Evolutionary conservation across 2,329 filamentous ascomycete species (phyloP).

Genomic region (Ceratocystis huliohia): DNA sequence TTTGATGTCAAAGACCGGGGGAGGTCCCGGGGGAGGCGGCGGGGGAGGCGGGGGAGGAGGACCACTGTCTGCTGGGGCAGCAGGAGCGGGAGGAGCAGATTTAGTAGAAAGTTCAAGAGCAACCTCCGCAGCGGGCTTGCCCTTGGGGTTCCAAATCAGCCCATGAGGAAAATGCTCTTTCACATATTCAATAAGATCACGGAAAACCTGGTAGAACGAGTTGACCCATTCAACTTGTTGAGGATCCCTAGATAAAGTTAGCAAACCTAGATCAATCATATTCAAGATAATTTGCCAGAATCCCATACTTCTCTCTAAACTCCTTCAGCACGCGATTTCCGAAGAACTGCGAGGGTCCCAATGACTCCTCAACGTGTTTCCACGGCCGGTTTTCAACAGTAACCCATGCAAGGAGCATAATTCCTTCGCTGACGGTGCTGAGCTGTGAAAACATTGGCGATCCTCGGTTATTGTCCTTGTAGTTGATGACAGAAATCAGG

Average conservation of each 20-base stretch:
- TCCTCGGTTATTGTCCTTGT: constrained; percentile 69
- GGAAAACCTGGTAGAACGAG: constrained; percentile 84
- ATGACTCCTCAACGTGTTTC: constrained; percentile 72
- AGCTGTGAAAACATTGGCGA: constrained; percentile 68
- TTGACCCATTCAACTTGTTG: constrained; percentile 81
- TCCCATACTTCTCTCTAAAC: constrained; percentile 54
- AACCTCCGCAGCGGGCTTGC: constrained; percentile 58
- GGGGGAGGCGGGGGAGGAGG: constrained; percentile 44
- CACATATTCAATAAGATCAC: constrained; percentile 68
- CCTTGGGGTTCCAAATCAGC: constrained; percentile 73
- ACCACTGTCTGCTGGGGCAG: constrained; percentile 25
- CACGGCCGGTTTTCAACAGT: constrained; percentile 69
- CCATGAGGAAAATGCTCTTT: constrained; percentile 71
- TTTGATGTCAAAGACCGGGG: constrained; percentile 51
- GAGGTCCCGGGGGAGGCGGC: constrained; percentile 58
- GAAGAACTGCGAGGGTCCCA: constrained; percentile 80
- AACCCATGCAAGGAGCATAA: constrained; percentile 83
- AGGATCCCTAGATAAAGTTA: constrained; percentile 46
- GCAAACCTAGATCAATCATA: background rate
- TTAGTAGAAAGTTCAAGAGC: constrained; percentile 42
- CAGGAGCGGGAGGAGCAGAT: constrained; percentile 37
- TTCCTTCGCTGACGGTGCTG: constrained; percentile 77
- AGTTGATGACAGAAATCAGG: constrained; percentile 63
- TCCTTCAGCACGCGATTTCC: constrained; percentile 90
- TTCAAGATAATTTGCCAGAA: no score